phyloP scores from a whole-genome alignment of 345 rosid genomes.

The Gynandropsis gynandra region DNA sequence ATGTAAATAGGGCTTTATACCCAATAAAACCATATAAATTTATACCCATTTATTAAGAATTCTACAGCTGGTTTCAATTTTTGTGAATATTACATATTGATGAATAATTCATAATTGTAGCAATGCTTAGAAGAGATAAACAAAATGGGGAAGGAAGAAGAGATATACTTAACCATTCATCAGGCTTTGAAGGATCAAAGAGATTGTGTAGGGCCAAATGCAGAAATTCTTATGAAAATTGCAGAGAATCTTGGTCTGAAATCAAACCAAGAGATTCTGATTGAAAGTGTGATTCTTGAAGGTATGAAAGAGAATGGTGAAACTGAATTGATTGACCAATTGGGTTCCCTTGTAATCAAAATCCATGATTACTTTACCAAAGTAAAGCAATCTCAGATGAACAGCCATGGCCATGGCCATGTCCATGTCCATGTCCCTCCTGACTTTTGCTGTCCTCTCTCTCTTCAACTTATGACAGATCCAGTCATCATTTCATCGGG shows the following conservation, averaged over 20 bases:
- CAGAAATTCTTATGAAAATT: slow-evolving; percentile 59
- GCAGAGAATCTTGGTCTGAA: slow-evolving; percentile 59
- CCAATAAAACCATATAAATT: no score
- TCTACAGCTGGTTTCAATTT: no score
- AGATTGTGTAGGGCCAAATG: slow-evolving; percentile 43
- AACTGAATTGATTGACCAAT: slow-evolving; percentile 49
- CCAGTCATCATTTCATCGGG: slow-evolving; percentile 91
- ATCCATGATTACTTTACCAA: slow-evolving; percentile 63
- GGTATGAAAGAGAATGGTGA: slow-evolving; percentile 74
- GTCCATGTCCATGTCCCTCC: slow-evolving; percentile 64
- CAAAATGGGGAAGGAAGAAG: slow-evolving; percentile 49
- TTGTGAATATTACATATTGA: background rate
- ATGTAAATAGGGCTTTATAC: no score
- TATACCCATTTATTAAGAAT: no score
- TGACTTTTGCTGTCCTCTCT: slow-evolving; percentile 84
- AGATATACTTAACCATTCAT: slow-evolving; percentile 40
- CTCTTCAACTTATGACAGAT: slow-evolving; percentile 93
- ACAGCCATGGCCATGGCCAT: slow-evolving; percentile 58
- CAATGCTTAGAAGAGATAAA: slow-evolving; percentile 53
- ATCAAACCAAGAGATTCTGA: slow-evolving; percentile 81
- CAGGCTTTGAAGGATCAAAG: slow-evolving; percentile 51
- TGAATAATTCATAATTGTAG: slow-evolving; percentile 38
- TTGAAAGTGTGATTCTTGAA: slow-evolving; percentile 79
- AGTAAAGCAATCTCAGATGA: slow-evolving; percentile 56
- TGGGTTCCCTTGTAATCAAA: slow-evolving; percentile 46